A percentile compares a stretch with the other conserved stretches of the same genome.
These are phyloP conservation scores for Phytophthora lateralis DNA, from an alignment of 352 stramenopile genomes.

Conservation along the genomic window DNA sequence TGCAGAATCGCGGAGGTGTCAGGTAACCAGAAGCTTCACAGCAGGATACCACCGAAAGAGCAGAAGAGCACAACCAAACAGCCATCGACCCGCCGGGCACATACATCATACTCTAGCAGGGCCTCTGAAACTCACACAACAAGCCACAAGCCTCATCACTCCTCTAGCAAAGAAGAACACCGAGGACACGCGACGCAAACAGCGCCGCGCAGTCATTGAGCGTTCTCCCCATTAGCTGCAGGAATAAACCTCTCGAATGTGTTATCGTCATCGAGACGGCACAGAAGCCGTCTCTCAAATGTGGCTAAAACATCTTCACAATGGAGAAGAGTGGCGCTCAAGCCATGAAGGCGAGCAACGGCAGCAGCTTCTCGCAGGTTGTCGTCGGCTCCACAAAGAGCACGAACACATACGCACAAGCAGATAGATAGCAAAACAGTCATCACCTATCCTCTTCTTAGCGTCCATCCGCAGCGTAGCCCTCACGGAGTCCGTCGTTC, in stretches of 20 bases:
- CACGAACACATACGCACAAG: background rate
- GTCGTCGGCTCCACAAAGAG: background rate
- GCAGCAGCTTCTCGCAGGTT: constrained; percentile 13
- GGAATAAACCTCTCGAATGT: constrained; percentile 44
- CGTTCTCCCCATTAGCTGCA: constrained; percentile 29
- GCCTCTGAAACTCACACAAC: constrained; percentile 5
- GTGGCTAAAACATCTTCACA: constrained; percentile 49
- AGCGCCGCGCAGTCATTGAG: constrained; percentile 1
- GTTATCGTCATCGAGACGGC: constrained; percentile 41
- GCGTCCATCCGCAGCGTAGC: constrained; percentile 6
- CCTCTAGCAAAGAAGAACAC: constrained; percentile 26
- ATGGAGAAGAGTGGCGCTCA: constrained; percentile 37
- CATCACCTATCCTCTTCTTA: constrained; percentile 9
- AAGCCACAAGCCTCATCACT: constrained; percentile 25
- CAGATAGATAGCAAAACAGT: background rate
- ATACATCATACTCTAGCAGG: constrained; percentile 3
- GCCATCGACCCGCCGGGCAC: constrained; percentile 6
- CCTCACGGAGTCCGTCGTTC: constrained; percentile 5
- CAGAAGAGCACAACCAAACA: constrained; percentile 26
- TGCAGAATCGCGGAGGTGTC: constrained; percentile 5
- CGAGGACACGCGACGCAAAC: constrained; percentile 1
- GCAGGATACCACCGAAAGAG: constrained; percentile 3
- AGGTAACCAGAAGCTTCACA: constrained; percentile 6
- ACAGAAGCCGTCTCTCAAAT: constrained; percentile 38
- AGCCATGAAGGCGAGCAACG: constrained; percentile 22